These are phyloP conservation scores for Phytomonas francai DNA, from an alignment of 208 protist species.

Conservation along the genomic window DNA sequence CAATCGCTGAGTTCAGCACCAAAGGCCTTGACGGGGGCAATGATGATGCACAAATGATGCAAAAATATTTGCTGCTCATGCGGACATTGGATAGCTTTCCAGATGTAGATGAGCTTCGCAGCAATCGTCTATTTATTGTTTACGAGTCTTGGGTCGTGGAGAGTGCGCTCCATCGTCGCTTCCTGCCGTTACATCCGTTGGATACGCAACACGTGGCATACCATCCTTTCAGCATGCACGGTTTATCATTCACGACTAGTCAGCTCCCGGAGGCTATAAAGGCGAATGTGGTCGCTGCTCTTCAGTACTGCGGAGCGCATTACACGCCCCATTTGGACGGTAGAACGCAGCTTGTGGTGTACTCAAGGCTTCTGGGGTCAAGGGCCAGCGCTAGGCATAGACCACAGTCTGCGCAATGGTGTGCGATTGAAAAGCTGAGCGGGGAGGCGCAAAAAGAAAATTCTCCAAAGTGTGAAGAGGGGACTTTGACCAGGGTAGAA, in stretches of 20 bases:
- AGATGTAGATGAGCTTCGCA: conserved; percentile 18
- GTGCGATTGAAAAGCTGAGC: background rate
- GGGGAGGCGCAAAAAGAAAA: background rate
- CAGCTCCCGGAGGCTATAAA: conserved; percentile 35
- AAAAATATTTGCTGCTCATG: conserved; percentile 5
- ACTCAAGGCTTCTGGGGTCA: conserved; percentile 10
- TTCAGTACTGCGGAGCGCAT: conserved; percentile 58
- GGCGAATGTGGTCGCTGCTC: conserved; percentile 44
- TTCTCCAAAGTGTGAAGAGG: background rate
- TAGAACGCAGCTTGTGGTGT: conserved; percentile 44
- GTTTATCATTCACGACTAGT: conserved; percentile 63
- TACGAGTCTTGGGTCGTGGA: conserved; percentile 45
- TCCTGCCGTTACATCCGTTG: conserved; percentile 10
- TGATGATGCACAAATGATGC: background rate
- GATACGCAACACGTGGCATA: conserved; percentile 24
- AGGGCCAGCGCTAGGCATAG: background rate
- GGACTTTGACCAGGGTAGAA: background rate
- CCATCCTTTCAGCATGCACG: conserved; percentile 41
- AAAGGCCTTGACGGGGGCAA: background rate
- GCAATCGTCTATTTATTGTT: conserved; percentile 35
- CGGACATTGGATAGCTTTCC: conserved; percentile 3
- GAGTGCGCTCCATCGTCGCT: conserved; percentile 15
- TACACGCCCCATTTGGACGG: conserved; percentile 55
- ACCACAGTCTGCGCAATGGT: background rate
- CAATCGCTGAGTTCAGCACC: conserved; percentile 17